Conservation (phyloP, 2,329 filamentous ascomycete species). For the Drechslerella dactyloides region DNA sequence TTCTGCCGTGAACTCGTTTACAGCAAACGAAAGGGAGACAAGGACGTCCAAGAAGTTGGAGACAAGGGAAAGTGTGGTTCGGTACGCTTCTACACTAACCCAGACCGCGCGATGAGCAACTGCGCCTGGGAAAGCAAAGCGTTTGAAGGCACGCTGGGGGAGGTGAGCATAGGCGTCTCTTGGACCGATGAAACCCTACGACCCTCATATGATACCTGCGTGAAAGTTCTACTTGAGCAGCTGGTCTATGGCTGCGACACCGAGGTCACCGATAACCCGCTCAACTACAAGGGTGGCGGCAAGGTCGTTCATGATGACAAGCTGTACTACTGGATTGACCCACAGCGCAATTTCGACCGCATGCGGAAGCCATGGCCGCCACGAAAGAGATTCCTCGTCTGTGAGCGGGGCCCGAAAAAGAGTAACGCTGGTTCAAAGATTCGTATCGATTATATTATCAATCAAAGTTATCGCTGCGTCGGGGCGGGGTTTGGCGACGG, state of each 20-base stretch:
- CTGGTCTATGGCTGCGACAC: conserved; percentile 16
- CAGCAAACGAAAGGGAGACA: too few relatives aligned
- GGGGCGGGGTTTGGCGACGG: too few relatives aligned
- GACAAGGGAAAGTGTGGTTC: too few relatives aligned
- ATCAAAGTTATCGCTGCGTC: too few relatives aligned
- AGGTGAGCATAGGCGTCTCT: conserved; percentile 3
- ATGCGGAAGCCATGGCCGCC: conserved; percentile 5
- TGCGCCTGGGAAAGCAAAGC: not conserved
- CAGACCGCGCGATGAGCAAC: not conserved
- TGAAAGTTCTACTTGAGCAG: conserved; percentile 4
- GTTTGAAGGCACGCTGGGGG: not conserved
- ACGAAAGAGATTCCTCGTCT: not conserved
- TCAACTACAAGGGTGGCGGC: conserved; percentile 28
- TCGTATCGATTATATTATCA: too few relatives aligned
- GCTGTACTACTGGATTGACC: conserved; percentile 23
- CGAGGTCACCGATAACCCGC: not conserved
- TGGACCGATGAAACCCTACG: conserved; percentile 9
- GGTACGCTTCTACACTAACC: not conserved
- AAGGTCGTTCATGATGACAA: conserved; percentile 5
- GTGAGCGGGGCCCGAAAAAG: conserved; percentile 1
- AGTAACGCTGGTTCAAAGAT: too few relatives aligned
- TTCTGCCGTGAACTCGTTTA: conserved; percentile 12
- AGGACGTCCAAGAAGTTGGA: not conserved
- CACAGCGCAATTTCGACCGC: conserved; percentile 1
- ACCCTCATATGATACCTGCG: not conserved